Evolutionary conservation across 163 green algal genomes (phyloP), one percentile per base, ranked within the genome.

Genomic region (Volvox carteri): DNA sequence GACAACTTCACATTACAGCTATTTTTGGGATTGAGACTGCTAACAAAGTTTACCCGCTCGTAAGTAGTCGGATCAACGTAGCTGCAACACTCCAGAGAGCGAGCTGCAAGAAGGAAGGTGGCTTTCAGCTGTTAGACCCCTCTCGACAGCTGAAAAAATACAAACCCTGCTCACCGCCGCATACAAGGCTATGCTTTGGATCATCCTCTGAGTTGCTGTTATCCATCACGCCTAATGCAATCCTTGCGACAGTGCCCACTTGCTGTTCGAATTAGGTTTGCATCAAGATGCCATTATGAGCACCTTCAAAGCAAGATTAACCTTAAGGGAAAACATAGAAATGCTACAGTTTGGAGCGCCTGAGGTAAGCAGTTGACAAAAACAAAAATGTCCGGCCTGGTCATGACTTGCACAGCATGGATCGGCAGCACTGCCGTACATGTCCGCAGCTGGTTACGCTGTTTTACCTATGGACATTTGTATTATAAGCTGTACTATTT

Each of bases 11-110:
- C 54, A 65, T 65, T 23, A 65, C 5, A 62, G 74, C 46, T 39
- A 21, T 5, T 37, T 67, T n/a, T 46, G 44, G 4, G 44, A 28
- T n/a, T 19, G 0, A 9, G 5, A 30, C 19, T 19, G 28, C 6
- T 5, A 28, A 23, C 54, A 67, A 23, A 28, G 5, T 41, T 12
- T 77, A 86, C 78, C 58, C 44, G 60, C 19, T 86, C 78, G 33
- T 56, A 39, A 46, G 28, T 77, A 14, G 58, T 76, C 37, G 78
- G 78, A 16, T 86, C 79, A 16, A 65, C 62, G 18, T 86, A 86
- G n/a, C 44, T 67, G 35, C 58, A 78, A 30, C 79, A 86, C 6
- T 0, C 41, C 18, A 86, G 42, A 42, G 79, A 68, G 21, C 42
- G 42, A 28, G 79, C 79, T 86, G 79, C 79, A 60, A 60, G n/a